phyloP scores from a whole-genome alignment of 495 filamentous ascomycete genomes.

The Penicillium soppii region DNA sequence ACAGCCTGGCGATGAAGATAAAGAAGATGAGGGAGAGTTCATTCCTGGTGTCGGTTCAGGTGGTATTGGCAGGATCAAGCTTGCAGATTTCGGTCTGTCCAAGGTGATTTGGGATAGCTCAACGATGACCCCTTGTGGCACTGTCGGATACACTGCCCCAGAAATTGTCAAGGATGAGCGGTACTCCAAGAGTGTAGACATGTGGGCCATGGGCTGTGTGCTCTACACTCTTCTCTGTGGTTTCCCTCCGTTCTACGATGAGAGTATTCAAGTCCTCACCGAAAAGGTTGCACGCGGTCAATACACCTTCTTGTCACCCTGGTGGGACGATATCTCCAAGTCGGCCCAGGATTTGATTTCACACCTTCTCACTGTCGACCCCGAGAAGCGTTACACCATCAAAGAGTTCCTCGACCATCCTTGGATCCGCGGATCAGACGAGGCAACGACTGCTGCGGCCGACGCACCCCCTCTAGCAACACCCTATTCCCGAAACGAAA shows the following conservation, averaged over 20 bases:
- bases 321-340: constrained; percentile 99
- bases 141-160: constrained; percentile 97
- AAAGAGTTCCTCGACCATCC: constrained; percentile 86
- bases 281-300: constrained; percentile 97
- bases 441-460: constrained; percentile 68
- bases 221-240: constrained; percentile 95
- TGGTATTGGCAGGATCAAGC: constrained; percentile 93
- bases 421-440: constrained; percentile 80
- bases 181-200: constrained; percentile 98
- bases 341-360: constrained; percentile 91
- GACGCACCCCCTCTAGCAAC: constrained; percentile 79
- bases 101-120: constrained; percentile 98
- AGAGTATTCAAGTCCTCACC: constrained; percentile 93
- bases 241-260: constrained; percentile 98
- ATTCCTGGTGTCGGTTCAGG: constrained; percentile 79
- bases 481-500: constrained; percentile 50
- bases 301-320: constrained; percentile 96
- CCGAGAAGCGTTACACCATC: constrained; percentile 87
- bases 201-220: constrained; percentile 98
- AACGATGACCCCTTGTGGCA: constrained; percentile 99
- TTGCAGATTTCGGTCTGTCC: constrained; percentile 95
- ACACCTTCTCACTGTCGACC: constrained; percentile 90
- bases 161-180: constrained; percentile 99
- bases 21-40: constrained; percentile 95
- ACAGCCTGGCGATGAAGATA: constrained; percentile 89